Conservation (phyloP, 306 rosid genomes). For the Luffa aegyptiaca region DNA sequence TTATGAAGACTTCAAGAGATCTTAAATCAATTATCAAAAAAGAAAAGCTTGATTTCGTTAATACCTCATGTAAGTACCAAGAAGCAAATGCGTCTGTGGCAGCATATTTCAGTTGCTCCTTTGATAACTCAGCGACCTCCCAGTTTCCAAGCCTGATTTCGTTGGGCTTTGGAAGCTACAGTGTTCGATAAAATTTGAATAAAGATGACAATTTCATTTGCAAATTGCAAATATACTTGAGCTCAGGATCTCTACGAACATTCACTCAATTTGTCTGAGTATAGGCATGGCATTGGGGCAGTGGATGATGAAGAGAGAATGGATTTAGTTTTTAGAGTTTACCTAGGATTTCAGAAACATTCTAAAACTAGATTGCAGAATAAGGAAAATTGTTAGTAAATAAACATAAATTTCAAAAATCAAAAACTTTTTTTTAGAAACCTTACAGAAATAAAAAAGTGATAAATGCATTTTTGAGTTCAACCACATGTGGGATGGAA, state of each 20-base stretch:
- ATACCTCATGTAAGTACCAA: conserved; percentile 75
- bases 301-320: not conserved
- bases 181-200: not conserved
- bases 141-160: conserved; percentile 70
- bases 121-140: conserved; percentile 53
- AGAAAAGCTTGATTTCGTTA: no score
- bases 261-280: not conserved
- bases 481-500: no score
- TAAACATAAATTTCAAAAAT: not conserved
- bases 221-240: not conserved
- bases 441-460: not conserved
- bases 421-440: not conserved
- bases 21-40: no score
- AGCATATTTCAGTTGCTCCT: conserved; percentile 67
- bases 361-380: not conserved
- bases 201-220: not conserved
- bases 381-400: not conserved
- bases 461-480: no score
- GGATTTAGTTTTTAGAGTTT: no score
- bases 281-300: not conserved
- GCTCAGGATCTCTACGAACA: not conserved
- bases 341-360: not conserved
- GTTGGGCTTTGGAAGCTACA: conserved; percentile 66
- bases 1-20: no score
- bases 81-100: conserved; percentile 87